These are phyloP conservation scores for Solanum pennellii DNA, from an alignment of 257 asterid species.

Conservation along the genomic window DNA sequence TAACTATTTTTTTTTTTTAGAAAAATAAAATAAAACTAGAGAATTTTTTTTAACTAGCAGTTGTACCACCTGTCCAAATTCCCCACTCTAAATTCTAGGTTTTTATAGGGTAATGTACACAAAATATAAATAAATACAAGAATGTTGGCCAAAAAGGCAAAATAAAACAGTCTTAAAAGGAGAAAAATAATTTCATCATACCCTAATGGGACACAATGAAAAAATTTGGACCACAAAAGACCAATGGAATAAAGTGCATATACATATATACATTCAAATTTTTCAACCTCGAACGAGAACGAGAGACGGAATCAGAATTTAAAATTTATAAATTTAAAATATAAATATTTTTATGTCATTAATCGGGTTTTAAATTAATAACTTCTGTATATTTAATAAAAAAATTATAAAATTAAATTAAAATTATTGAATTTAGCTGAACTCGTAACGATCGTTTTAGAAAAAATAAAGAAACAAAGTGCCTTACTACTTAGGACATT, in stretches of 20 bases:
- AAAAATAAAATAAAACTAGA: background rate
- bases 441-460: background rate
- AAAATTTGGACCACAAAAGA: conserved; percentile 18
- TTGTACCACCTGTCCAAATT: background rate
- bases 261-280: background rate
- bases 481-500: conserved; percentile 11
- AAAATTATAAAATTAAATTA: background rate
- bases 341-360: background rate
- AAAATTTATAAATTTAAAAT: background rate
- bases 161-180: conserved; percentile 34
- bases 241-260: conserved; percentile 14
- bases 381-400: background rate
- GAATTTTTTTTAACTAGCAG: background rate
- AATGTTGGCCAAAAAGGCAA: conserved; percentile 18
- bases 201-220: conserved; percentile 23
- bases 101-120: background rate
- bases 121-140: background rate
- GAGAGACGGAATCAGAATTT: background rate
- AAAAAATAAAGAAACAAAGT: background rate
- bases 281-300: background rate
- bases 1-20: background rate
- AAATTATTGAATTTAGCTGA: background rate
- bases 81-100: background rate
- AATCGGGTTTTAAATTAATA: no score
- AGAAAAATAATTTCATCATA: conserved; percentile 7